Percentiles rank a stretch among this genome's conserved stretches.
Conservation (phyloP, 164 flowering plant genomes). For the Aristolochia fimbriata region DNA sequence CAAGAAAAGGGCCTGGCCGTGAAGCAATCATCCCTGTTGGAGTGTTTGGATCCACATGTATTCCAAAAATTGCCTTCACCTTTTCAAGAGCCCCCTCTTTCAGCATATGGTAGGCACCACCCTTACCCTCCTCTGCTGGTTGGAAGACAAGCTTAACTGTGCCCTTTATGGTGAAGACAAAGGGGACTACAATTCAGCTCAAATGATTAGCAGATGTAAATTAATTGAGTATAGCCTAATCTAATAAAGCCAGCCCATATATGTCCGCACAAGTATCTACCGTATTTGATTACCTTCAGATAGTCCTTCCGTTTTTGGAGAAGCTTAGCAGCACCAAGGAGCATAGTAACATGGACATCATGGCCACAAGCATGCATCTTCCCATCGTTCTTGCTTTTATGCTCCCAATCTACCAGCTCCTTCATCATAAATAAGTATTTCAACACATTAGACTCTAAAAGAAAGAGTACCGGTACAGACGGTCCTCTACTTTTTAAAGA, state of each 20-base stretch:
- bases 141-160: slow-evolving; percentile 82
- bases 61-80: slow-evolving; percentile 44
- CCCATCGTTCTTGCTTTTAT: slow-evolving; percentile 20
- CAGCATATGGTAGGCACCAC: slow-evolving; percentile 72
- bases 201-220: background rate
- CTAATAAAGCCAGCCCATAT: too few species aligned
- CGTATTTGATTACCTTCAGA: slow-evolving; percentile 20
- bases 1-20: slow-evolving; percentile 56
- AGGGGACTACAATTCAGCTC: background rate
- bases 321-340: slow-evolving; percentile 50
- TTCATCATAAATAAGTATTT: slow-evolving; percentile 6
- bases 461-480: background rate
- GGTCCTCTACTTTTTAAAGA: background rate
- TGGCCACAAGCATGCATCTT: slow-evolving; percentile 36
- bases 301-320: slow-evolving; percentile 35
- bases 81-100: slow-evolving; percentile 55
- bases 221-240: background rate
- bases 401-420: slow-evolving; percentile 59
- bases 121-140: slow-evolving; percentile 72
- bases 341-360: slow-evolving; percentile 29
- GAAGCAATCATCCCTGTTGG: slow-evolving; percentile 45
- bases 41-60: slow-evolving; percentile 48
- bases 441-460: slow-evolving; percentile 1
- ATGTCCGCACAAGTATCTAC: background rate
- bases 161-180: slow-evolving; percentile 28